Evolutionary conservation across 2,329 filamentous ascomycete genomes (phyloP), one percentile per base, ranked within the genome.

Genomic region (Chrysoporthe deuterocubensis): DNA sequence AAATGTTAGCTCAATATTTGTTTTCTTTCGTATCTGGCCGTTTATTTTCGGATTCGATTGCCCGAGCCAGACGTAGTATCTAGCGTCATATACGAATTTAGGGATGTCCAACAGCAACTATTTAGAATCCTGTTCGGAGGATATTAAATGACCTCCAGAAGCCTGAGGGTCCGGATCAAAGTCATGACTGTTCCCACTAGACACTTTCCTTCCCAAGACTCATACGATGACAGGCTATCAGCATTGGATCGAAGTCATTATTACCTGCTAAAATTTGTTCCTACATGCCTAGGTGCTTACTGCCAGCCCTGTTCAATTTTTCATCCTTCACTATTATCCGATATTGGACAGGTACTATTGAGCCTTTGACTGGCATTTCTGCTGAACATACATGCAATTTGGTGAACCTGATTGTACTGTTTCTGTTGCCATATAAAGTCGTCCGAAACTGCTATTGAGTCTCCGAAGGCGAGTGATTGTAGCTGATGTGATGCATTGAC

Each of bases 401-500:
- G 32, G 13, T 18, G 32, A 40, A 2, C 54, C 34, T 57, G 54
- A 3, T 2, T 37, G 7, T 37, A 40, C 34, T 8, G 34, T 11
- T 40, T 14, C 44, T 14, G 8, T 46, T 46, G 6, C 13, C 18
- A 1, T 18, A 46, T 40, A 16, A 57, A 21, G 14, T 14, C 11
- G 16, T 18, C 54, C n/a, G 34, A 8, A 40, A 40, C 34, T 21
- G 32, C 16, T 13, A 9, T 40, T 18, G 34, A 40, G 34, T 2
- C 18, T 34, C 6, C 34, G 7, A n/a, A n/a, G 18, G 18, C 42
- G 26, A 71, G 58, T 16, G 69, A 56, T 43, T 71, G 62, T 79
- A 85, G 59, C 65, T 72, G 69, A 32, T 59, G 64, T 7, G 62
- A 68, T 43, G 72, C 72, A 64, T 71, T 73, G 4, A 34, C 68